phyloP scores from a whole-genome alignment of 208 protist species.

The Acanthamoeba lenticulata region DNA sequence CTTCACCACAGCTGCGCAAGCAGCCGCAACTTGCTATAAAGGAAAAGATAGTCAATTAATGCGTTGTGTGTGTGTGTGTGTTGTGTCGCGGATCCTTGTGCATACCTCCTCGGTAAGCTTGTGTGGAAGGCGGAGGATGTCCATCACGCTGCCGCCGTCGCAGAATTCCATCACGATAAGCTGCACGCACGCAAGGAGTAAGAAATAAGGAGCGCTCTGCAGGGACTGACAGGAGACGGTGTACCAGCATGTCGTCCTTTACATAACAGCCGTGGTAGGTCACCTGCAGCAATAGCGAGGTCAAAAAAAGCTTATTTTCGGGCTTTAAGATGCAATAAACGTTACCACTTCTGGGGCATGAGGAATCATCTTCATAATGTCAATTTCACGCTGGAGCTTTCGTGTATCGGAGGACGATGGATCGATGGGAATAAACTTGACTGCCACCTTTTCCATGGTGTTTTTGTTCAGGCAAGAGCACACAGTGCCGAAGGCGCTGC shows the following conservation, averaged over 20 bases:
- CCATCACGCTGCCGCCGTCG: constrained; percentile 36
- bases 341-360: constrained; percentile 22
- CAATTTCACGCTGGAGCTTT: constrained; percentile 45
- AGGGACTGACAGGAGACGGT: too few species aligned
- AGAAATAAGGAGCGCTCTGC: too few species aligned
- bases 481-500: constrained; percentile 34
- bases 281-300: not conserved
- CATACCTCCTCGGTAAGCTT: constrained; percentile 24
- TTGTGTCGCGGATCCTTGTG: not conserved
- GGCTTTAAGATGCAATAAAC: not conserved
- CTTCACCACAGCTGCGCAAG: constrained; percentile 20
- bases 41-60: too few species aligned
- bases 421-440: constrained; percentile 57
- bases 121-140: constrained; percentile 8
- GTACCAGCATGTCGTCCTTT: constrained; percentile 54
- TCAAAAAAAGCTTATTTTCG: not conserved
- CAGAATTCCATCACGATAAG: constrained; percentile 53
- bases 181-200: not conserved
- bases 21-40: constrained; percentile 39
- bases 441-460: constrained; percentile 32
- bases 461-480: constrained; percentile 49
- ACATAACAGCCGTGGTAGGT: constrained; percentile 47
- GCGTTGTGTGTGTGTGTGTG: too few species aligned
- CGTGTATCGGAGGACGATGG: not conserved
- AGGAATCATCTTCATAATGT: constrained; percentile 59